A percentile compares a stretch with the other conserved stretches of the same genome.
Conservation (phyloP, 73 alveolate genomes). For the Paramecium tetraurelia region DNA sequence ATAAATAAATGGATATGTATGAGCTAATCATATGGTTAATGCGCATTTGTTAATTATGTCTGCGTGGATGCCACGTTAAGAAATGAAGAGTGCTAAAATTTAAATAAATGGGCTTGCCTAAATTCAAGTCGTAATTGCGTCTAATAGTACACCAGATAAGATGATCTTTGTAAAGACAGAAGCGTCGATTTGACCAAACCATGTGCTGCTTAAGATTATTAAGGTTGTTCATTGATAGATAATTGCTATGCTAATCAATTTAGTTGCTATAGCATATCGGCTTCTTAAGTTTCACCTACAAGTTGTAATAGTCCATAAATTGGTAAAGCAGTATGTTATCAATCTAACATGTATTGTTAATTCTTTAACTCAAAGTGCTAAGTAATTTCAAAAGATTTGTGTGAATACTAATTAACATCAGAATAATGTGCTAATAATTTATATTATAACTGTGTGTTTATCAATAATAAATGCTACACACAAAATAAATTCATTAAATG, state of each 20-base stretch:
- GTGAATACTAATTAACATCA: not conserved
- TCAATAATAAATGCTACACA: not conserved
- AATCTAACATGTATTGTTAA: not conserved
- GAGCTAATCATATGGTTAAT: not conserved
- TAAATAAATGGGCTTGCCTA: not conserved
- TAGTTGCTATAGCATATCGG: not conserved
- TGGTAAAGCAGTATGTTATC: not conserved
- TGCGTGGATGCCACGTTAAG: not conserved
- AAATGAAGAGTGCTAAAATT: not conserved
- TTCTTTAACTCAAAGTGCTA: not conserved
- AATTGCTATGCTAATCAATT: not conserved
- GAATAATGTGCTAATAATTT: not conserved
- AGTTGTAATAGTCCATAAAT: not conserved
- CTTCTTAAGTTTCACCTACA: not conserved
- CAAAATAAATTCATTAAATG: not conserved
- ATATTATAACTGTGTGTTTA: not conserved
- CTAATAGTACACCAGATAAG: not conserved
- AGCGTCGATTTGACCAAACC: not conserved
- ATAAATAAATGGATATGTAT: not conserved
- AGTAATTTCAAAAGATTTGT: not conserved
- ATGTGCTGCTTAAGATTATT: not conserved
- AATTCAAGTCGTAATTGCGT: not conserved
- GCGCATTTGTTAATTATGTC: not conserved
- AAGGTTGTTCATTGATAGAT: not conserved
- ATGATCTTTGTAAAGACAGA: not conserved